A percentile compares a stretch with the other conserved stretches of the same genome.
Conservation (phyloP, 2,329 filamentous ascomycete species). For the Stylonectria norvegica region DNA sequence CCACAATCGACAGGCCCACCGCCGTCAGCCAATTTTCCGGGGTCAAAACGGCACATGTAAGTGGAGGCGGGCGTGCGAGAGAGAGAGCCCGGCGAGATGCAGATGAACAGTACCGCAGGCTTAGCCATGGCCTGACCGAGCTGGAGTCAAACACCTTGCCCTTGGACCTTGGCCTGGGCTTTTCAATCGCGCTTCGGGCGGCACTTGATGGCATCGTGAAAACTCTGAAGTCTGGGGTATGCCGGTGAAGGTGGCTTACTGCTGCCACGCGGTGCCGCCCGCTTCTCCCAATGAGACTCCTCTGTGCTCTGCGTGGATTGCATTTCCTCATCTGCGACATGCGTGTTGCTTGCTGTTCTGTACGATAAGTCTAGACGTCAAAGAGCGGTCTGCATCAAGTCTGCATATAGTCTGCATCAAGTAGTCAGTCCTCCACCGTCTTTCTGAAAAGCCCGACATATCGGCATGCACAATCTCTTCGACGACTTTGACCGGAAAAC, state of each 20-base stretch:
- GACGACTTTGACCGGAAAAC: not conserved
- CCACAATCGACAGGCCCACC: not conserved
- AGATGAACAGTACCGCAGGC: not conserved
- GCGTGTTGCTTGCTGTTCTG: slow-evolving; percentile 20
- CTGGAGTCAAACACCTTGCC: not conserved
- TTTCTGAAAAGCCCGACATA: slow-evolving; percentile 8
- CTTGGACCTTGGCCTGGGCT: slow-evolving; percentile 10
- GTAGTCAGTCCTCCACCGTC: slow-evolving; percentile 14
- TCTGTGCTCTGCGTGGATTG: slow-evolving; percentile 13
- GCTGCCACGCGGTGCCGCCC: not conserved
- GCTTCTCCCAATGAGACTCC: slow-evolving; percentile 17
- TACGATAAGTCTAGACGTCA: slow-evolving; percentile 22
- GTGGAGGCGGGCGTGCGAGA: not conserved
- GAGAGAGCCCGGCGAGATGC: not conserved
- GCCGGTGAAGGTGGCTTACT: slow-evolving; percentile 1
- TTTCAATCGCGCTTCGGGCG: slow-evolving; percentile 17
- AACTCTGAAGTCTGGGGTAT: slow-evolving; percentile 11
- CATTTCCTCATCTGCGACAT: slow-evolving; percentile 12
- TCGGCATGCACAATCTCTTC: slow-evolving; percentile 1
- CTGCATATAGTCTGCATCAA: no score
- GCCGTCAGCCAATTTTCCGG: slow-evolving; percentile 1
- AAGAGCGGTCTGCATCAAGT: slow-evolving; percentile 27
- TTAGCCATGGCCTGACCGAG: not conserved
- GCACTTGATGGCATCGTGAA: slow-evolving; percentile 7
- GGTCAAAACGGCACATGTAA: not conserved